Conservation (phyloP, 371 early-diverging fungal genomes). For the Mortierella sp. region DNA sequence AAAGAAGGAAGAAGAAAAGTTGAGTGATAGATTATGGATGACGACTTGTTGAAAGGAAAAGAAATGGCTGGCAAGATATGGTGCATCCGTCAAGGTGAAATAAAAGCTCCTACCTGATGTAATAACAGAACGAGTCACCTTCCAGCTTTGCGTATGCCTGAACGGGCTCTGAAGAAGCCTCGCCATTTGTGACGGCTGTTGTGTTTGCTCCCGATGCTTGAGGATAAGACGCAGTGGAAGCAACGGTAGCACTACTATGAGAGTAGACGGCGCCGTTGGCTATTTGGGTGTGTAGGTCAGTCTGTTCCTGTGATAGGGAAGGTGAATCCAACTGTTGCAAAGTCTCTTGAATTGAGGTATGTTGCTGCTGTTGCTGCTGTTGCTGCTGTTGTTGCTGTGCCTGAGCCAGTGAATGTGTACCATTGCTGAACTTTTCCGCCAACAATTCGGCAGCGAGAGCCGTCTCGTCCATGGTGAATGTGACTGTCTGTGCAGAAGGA, state of each 20-base stretch:
- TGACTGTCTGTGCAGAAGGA: neutral
- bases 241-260: no score
- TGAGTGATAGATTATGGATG: neutral
- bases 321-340: slow-evolving; percentile 19
- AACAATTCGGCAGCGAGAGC: slow-evolving; percentile 47
- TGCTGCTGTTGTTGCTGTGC: slow-evolving; percentile 28
- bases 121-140: slow-evolving; percentile 86
- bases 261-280: neutral
- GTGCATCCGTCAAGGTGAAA: no score
- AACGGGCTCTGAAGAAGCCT: slow-evolving; percentile 61
- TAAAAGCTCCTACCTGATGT: slow-evolving; percentile 61
- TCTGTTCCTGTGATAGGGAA: slow-evolving; percentile 2
- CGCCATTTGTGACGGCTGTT: slow-evolving; percentile 21
- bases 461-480: slow-evolving; percentile 38
- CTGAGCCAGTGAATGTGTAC: slow-evolving; percentile 20
- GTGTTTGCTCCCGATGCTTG: slow-evolving; percentile 7
- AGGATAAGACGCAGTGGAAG: slow-evolving; percentile 12
- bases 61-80: neutral
- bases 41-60: no score
- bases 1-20: neutral
- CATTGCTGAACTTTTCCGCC: slow-evolving; percentile 43
- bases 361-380: slow-evolving; percentile 3
- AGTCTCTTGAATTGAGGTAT: slow-evolving; percentile 2
- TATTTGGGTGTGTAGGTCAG: neutral
- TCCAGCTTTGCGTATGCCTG: slow-evolving; percentile 94